Evolutionary conservation across 78 protist genomes (phyloP).

Genomic region (Chrysochromulina parva): DNA sequence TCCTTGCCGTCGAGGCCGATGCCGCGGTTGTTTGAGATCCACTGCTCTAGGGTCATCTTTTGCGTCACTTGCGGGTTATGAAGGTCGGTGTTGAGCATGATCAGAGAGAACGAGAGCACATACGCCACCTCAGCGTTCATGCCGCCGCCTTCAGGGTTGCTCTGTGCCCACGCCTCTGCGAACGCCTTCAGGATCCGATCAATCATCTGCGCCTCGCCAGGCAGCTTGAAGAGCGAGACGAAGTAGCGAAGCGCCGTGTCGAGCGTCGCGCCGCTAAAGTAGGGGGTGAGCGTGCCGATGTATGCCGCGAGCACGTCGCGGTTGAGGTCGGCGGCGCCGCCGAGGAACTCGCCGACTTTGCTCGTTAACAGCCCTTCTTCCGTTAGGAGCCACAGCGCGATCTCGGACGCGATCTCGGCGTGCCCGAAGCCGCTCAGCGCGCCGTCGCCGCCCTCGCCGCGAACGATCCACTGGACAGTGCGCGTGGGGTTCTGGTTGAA

Average conservation of each 20-base stretch:
- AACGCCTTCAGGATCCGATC: constrained; percentile 37
- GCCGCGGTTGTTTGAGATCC: neutral
- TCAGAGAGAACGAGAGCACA: constrained; percentile 58
- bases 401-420: neutral
- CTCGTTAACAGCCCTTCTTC: neutral
- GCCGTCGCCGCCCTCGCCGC: neutral
- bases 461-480: neutral
- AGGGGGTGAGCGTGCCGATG: neutral
- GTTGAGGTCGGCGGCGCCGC: neutral
- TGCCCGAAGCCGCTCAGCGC: neutral
- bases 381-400: neutral
- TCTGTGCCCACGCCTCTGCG: neutral
- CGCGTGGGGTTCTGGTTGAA: neutral
- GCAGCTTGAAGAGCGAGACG: neutral
- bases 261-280: neutral
- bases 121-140: constrained; percentile 44
- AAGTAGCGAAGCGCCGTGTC: constrained; percentile 1
- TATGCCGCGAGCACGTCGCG: neutral
- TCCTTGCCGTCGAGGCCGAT: neutral
- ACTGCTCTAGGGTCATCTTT: constrained; percentile 67
- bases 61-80: constrained; percentile 62
- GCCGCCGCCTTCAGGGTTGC: neutral
- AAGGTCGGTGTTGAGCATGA: constrained; percentile 83
- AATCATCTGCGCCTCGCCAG: constrained; percentile 45
- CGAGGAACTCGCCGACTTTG: constrained; percentile 17